These are phyloP conservation scores for Coniferiporia sulphurascens DNA, from an alignment of 1,284 basidiomycete species.

Conservation along the genomic window DNA sequence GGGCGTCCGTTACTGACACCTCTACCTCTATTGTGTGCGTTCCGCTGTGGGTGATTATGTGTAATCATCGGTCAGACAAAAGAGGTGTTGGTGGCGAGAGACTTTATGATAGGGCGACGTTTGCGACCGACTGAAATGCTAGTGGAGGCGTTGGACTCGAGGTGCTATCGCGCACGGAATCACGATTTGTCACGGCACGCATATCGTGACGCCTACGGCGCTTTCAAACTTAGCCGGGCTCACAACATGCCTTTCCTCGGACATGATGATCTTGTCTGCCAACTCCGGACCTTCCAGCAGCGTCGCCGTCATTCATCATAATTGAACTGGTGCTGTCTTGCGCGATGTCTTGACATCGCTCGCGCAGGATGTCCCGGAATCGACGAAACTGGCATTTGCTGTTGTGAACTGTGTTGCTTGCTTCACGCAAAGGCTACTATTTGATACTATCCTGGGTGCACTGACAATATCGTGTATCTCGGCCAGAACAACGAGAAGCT, in stretches of 20 bases:
- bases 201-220: not conserved
- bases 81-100: no score
- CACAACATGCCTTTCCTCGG: not conserved
- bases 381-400: slow-evolving; percentile 37
- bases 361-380: no score
- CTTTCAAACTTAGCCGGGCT: no score
- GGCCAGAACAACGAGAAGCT: slow-evolving; percentile 51
- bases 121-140: no score
- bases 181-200: not conserved
- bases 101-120: no score
- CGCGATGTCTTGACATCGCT: not conserved
- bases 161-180: not conserved
- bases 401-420: slow-evolving; percentile 60
- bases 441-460: slow-evolving; percentile 59
- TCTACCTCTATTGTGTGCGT: no score
- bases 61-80: no score
- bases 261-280: not conserved
- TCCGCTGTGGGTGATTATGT: no score
- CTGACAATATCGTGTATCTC: slow-evolving; percentile 47
- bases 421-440: slow-evolving; percentile 61
- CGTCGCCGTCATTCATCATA: slow-evolving; percentile 7
- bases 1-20: not conserved
- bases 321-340: not conserved
- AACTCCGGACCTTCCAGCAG: not conserved
- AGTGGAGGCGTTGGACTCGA: no score